Base-by-base conservation (phyloP, 2,329 filamentous ascomycete genomes). In the Dactylellina sp. region DNA sequence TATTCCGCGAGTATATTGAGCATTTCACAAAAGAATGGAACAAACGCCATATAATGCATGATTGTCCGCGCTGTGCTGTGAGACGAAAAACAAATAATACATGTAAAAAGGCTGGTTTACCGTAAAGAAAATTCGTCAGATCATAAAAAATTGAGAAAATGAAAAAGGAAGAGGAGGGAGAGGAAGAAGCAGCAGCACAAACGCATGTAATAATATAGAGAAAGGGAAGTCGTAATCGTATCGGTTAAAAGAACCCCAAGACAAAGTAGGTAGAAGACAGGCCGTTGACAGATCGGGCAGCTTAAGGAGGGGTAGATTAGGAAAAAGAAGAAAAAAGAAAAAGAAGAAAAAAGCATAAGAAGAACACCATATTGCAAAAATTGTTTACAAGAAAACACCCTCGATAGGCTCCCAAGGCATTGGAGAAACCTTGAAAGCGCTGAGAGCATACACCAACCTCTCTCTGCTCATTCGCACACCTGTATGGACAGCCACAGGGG, bases 371-470 rank as follows among this genome's bases (percentile, higher is more conserved):
- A 6, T 39, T 47, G 57, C 28, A 9, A n/a, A 12, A 57, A 24
- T 12, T 53, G 35, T 35, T 57, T 57, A 74, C 39, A 74, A 32
- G 24, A 74, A 74, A 52, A 74, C 70, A 28, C 70, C 70, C 53
- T 74, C 70, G 61, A 74, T 66, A 16, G 70, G 59, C 37, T 65
- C 70, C 70, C 70, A 74, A 62, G 61, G 61, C 61, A 57, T 56
- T 20, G 62, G 44, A 18, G 70, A 74, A 50, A 74, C 61, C 61
- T 66, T 74, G 61, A 74, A 74, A 25, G 70, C 49, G 37, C 52
- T 40, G 18, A 66, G 55, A 20, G 70, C 70, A 47, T 62, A 74
- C 7, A 74, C 61, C 55, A 74, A 66, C 56, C 70, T 74, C 55
- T 74, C 70, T 39, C 37, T 61, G 32, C 28, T 66, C 53, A 57